Conservation (phyloP, 1,284 basidiomycete species). For the Puccinia triticina region DNA sequence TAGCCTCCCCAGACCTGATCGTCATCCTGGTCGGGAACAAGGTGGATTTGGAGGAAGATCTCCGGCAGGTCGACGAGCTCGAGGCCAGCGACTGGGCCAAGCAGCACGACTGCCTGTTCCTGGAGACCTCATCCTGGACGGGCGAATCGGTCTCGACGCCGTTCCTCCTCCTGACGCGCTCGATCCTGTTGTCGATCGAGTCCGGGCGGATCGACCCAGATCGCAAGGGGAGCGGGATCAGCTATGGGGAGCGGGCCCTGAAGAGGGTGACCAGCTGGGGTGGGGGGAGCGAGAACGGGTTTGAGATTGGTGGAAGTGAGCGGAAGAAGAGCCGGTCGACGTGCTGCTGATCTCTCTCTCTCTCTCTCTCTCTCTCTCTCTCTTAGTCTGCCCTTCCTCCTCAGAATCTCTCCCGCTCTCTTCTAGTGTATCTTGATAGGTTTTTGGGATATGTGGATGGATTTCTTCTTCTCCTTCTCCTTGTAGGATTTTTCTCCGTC, state of each 20-base stretch:
- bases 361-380: background rate
- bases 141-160: slow-evolving; percentile 87
- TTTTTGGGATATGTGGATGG: background rate
- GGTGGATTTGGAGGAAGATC: slow-evolving; percentile 85
- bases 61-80: slow-evolving; percentile 84
- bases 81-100: slow-evolving; percentile 94
- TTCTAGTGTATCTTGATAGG: background rate
- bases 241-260: slow-evolving; percentile 89
- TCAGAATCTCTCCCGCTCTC: background rate
- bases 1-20: slow-evolving; percentile 83
- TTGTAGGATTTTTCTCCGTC: background rate
- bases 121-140: slow-evolving; percentile 87
- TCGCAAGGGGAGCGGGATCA: slow-evolving; percentile 87
- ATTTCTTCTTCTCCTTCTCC: background rate
- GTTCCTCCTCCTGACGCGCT: slow-evolving; percentile 84
- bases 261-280: slow-evolving; percentile 73
- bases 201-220: slow-evolving; percentile 88
- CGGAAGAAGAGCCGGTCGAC: slow-evolving; percentile 15
- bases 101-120: slow-evolving; percentile 90
- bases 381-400: background rate
- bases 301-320: slow-evolving; percentile 15
- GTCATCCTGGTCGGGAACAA: slow-evolving; percentile 94
- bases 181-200: slow-evolving; percentile 90
- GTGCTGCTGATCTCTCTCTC: background rate
- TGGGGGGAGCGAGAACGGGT: slow-evolving; percentile 5